phyloP scores from a whole-genome alignment of 2,329 filamentous ascomycete species.

The Fusarium sacchari region DNA sequence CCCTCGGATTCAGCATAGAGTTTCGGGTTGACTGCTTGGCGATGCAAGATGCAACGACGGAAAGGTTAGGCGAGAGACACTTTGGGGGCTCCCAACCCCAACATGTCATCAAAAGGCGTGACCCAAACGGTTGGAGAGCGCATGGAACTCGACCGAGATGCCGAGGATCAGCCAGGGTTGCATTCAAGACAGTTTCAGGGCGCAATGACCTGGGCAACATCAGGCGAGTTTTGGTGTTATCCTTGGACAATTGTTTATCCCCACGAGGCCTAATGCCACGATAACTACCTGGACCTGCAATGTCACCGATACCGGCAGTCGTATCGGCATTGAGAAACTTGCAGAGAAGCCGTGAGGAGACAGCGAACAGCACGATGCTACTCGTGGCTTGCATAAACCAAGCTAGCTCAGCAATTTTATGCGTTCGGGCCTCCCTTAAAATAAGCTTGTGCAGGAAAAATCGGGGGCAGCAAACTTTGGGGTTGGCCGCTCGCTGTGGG shows the following conservation, averaged over 20 bases:
- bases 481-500: constrained; percentile 17
- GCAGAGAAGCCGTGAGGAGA: not conserved
- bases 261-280: not conserved
- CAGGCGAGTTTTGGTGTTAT: not conserved
- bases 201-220: not conserved
- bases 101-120: not conserved
- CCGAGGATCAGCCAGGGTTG: constrained; percentile 8
- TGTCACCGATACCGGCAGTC: not conserved
- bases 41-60: not conserved
- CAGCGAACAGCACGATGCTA: not conserved
- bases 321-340: not conserved
- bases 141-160: constrained; percentile 5
- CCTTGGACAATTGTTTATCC: not conserved
- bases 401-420: not conserved
- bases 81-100: constrained; percentile 24
- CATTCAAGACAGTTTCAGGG: not conserved
- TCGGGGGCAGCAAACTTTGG: constrained; percentile 10
- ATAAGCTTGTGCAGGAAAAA: constrained; percentile 20
- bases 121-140: constrained; percentile 3
- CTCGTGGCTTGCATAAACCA: not conserved
- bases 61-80: not conserved
- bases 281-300: not conserved
- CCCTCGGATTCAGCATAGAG: not conserved
- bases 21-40: not conserved
- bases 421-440: not conserved